Percentiles rank a stretch among this genome's conserved stretches.
phyloP scores from a whole-genome alignment of 495 filamentous ascomycete species.

The Tuber borchii region DNA sequence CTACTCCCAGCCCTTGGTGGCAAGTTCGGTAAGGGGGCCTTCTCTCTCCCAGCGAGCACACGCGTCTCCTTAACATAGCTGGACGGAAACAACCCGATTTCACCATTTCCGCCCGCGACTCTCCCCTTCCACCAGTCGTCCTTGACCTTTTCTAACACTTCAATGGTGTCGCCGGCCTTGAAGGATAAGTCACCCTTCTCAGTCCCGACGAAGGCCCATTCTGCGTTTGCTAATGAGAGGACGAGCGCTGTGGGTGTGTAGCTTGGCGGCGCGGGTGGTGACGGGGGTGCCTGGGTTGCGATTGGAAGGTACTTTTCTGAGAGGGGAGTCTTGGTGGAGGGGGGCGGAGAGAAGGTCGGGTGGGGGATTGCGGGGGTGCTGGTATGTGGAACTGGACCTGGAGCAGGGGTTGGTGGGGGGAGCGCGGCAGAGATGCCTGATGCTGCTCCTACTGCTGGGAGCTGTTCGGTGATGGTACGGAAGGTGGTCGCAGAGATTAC shows the following conservation, averaged over 20 bases:
- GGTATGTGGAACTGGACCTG: constrained; percentile 44
- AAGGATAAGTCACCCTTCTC: constrained; percentile 75
- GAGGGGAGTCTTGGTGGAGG: constrained; percentile 36
- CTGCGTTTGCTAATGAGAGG: constrained; percentile 65
- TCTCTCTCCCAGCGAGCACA: constrained; percentile 38
- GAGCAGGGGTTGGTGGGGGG: constrained; percentile 18
- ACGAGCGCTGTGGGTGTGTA: constrained; percentile 47
- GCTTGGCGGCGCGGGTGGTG: constrained; percentile 45
- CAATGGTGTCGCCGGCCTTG: constrained; percentile 65
- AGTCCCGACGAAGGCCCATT: constrained; percentile 72
- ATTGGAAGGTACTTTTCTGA: constrained; percentile 38
- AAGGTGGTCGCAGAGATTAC: constrained; percentile 66
- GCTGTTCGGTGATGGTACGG: constrained; percentile 61
- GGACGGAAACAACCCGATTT: constrained; percentile 84
- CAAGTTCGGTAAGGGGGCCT: constrained; percentile 21
- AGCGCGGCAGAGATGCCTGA: constrained; percentile 27
- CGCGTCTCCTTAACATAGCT: constrained; percentile 63
- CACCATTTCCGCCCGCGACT: constrained; percentile 63
- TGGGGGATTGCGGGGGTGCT: constrained; percentile 49
- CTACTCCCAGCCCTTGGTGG: constrained; percentile 12
- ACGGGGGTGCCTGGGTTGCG: constrained; percentile 38
- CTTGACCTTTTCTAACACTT: constrained; percentile 85
- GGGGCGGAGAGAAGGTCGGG: constrained; percentile 43
- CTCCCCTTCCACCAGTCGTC: constrained; percentile 93
- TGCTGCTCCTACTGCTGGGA: constrained; percentile 52